Base-by-base conservation (phyloP, 129 eudicot genomes). In the Artemisia argyi region DNA sequence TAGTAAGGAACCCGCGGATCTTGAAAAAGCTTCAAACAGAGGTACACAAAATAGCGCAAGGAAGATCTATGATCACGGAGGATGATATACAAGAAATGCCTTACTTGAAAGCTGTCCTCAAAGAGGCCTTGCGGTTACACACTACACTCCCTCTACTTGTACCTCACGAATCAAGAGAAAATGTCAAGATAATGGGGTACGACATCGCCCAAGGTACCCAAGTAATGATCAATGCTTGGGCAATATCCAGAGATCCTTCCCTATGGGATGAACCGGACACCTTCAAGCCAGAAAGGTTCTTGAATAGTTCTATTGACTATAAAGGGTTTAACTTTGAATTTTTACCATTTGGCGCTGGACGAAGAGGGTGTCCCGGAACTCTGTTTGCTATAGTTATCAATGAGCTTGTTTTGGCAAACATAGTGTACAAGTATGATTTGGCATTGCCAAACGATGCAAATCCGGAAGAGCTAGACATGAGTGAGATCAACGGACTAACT, bases 301-400 rank as follows among this genome's bases (percentile, higher is more conserved):
- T 83, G 48, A 65, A 28, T 15, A 49, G 18, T 11, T 61, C 22
- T 5, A 32, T 32, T 4, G 39, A 32, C 39, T 32, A 32, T 32
- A 32, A 32, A 5, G 39, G 39, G 39, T 18, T 58, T 11, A 64
- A 83, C 49, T 79, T 75, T 7, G 76, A 83, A 69, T 51, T 71
- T 15, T 42, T 80, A 26, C 73, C 84, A 2, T 83, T 83, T 65
- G 78, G 87, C 10, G 63, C 80, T 3, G 83, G 84, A 0, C 65
- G 84, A 46, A 83, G 87, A 51, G 78, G 82, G 6, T 88, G 95
- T 17, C 95, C 95, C 0, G 95, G 95, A 0, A 68, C 66, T 20
- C 39, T 47, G 3, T 88, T 85, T 65, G 86, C 88, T 2, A 58
- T 72, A 32, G 80, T 82, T 12, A 63, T 71, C 13, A 66, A n/a